Evolutionary conservation across 371 early-diverging fungal species (phyloP).

Genomic region (Mucor saturninus): DNA sequence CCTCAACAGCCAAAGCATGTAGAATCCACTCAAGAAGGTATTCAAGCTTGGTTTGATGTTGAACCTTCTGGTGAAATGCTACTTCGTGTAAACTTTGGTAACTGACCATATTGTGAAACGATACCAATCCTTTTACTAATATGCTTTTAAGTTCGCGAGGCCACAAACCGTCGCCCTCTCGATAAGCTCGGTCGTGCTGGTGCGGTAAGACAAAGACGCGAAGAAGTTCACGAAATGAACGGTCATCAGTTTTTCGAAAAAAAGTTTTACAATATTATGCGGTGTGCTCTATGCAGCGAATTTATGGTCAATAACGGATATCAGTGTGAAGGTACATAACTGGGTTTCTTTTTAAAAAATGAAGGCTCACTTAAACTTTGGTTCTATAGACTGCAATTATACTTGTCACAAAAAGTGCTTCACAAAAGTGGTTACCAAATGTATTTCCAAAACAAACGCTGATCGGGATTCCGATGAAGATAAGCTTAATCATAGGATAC

Average conservation of each 20-base stretch:
- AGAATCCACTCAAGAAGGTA: conserved; percentile 57
- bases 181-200: conserved; percentile 85
- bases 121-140: neutral
- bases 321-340: conserved; percentile 84
- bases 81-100: conserved; percentile 82
- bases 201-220: conserved; percentile 87
- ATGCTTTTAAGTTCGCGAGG: conserved; percentile 36
- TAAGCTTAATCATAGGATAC: conserved; percentile 87
- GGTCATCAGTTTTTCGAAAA: conserved; percentile 91
- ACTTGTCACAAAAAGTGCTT: conserved; percentile 95
- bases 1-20: conserved; percentile 25
- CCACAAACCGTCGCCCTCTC: conserved; percentile 62
- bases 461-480: conserved; percentile 71
- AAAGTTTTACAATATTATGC: conserved; percentile 93
- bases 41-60: conserved; percentile 88
- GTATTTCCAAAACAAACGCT: conserved; percentile 75
- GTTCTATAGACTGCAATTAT: conserved; percentile 82
- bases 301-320: conserved; percentile 88
- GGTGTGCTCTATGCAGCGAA: conserved; percentile 93
- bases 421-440: conserved; percentile 86
- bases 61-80: conserved; percentile 90
- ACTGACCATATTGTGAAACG: neutral
- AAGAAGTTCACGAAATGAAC: conserved; percentile 81
- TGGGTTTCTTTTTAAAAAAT: neutral
- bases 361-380: neutral